Base-by-base conservation (phyloP, 257 asterid species). In the Nicotiana tomentosiformis region DNA sequence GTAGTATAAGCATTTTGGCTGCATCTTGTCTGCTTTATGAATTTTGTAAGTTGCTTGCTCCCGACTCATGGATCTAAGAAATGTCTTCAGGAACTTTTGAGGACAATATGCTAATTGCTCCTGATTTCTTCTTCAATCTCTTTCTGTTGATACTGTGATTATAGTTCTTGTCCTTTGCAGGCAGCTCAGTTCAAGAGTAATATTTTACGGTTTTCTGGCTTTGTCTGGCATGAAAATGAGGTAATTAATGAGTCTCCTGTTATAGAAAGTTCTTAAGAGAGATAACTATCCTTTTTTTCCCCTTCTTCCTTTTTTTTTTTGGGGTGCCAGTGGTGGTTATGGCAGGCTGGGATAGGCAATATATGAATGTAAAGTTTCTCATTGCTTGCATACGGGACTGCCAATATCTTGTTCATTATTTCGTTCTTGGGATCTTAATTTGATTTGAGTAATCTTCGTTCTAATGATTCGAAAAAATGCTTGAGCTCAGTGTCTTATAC, bases 181-280 rank as follows among this genome's bases (percentile, higher is more conserved):
- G 98, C 96, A 56, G 91, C 93, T 90, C 93, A 92, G 87, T 77
- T 93, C 82, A 96, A 93, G 90, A 84, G 56, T 87, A 91, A 96
- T 77, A 90, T 96, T 56, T 91, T 92, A 58, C 91, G 91, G 82
- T 96, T 94, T 88, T 96, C 99, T 62, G 98, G 99, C 70, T 89
- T 94, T 35, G 97, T 93, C 69, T 94, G 98, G 97, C 95, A 87
- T 90, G 96, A 84, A 82, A 89, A 94, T 72, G 97, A 93, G 97
- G 99, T 94, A 85, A 77, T 72, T 7, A 72, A 46, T 14, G 78
- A 69, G 11, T 70, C 37, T 20, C 35, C 17, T 11, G 15, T 70
- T 70, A 32, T 66, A 66, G 46, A 33, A 65, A 66, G 46, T 32
- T 66, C 3, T 23, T 72, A 20, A 46, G 60, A 43, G 14, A 46